Percentiles rank a stretch among this genome's conserved stretches.
These are phyloP conservation scores for Alternaria sp. DNA, from an alignment of 2,329 filamentous ascomycete genomes.

Conservation along the genomic window DNA sequence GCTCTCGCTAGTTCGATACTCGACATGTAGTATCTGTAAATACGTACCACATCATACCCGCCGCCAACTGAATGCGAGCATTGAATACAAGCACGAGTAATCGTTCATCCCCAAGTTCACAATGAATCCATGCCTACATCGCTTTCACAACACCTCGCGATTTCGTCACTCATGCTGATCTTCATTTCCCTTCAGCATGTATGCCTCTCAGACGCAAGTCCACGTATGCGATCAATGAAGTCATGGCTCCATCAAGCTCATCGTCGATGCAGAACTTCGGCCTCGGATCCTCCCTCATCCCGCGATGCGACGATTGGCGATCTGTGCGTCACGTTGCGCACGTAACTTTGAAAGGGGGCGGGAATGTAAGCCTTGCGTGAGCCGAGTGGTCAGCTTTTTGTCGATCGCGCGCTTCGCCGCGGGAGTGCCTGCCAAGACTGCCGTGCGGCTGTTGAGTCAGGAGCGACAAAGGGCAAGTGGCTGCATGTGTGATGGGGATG, in stretches of 20 bases:
- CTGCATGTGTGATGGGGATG: neutral
- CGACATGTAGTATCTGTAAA: constrained; percentile 1
- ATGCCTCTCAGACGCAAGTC: neutral
- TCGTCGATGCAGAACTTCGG: neutral
- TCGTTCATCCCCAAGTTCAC: neutral
- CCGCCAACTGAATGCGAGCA: neutral
- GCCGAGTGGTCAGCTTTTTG: constrained; percentile 4
- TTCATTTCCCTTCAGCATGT: neutral
- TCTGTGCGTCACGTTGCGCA: neutral
- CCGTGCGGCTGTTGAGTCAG: neutral
- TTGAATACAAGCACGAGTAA: constrained; percentile 6
- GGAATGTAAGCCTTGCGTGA: constrained; percentile 1
- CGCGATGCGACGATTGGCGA: neutral
- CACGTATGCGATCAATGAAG: neutral
- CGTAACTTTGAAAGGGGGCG: constrained; percentile 7
- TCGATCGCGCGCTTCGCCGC: constrained; percentile 4
- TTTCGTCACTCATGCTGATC: neutral
- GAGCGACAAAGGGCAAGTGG: neutral
- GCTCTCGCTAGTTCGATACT: constrained; percentile 3
- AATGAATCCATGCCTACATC: neutral
- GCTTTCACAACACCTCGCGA: neutral
- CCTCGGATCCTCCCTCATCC: neutral
- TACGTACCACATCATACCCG: constrained; percentile 5
- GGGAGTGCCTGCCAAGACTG: constrained; percentile 21
- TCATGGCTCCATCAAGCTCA: neutral